Evolutionary conservation across 2,329 filamentous ascomycete genomes (phyloP).

Genomic region (Fusarium avenaceum): DNA sequence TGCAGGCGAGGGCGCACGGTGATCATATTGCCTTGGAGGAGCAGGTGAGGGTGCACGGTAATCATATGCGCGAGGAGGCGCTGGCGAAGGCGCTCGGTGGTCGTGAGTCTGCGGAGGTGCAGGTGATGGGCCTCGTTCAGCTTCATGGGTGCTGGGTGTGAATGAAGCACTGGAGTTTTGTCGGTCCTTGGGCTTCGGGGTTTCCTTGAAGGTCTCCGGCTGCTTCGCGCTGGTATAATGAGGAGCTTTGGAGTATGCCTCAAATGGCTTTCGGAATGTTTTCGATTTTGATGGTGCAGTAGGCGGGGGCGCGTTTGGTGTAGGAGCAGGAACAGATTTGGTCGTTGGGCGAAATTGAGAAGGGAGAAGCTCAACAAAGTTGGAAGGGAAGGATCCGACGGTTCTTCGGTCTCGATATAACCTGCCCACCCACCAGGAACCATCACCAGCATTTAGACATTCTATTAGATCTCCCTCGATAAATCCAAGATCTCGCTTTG

Average conservation of each 20-base stretch:
- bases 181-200: slow-evolving; percentile 55
- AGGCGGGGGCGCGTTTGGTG: slow-evolving; percentile 66
- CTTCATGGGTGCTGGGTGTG: slow-evolving; percentile 42
- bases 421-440: slow-evolving; percentile 97
- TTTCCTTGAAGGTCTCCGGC: slow-evolving; percentile 67
- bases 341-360: slow-evolving; percentile 84
- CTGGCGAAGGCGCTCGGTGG: slow-evolving; percentile 50
- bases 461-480: slow-evolving; percentile 98
- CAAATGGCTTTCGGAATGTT: slow-evolving; percentile 75
- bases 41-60: slow-evolving; percentile 51
- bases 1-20: slow-evolving; percentile 51
- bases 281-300: slow-evolving; percentile 71
- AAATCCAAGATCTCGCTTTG: slow-evolving; percentile 94
- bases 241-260: slow-evolving; percentile 75
- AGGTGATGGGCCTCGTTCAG: slow-evolving; percentile 46
- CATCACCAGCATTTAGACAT: slow-evolving; percentile 96
- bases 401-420: slow-evolving; percentile 90
- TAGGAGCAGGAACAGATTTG: slow-evolving; percentile 71
- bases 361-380: slow-evolving; percentile 93
- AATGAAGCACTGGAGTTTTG: slow-evolving; percentile 60
- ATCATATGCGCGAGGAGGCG: slow-evolving; percentile 46
- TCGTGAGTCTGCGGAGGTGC: slow-evolving; percentile 40
- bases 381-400: slow-evolving; percentile 94
- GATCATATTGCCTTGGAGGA: slow-evolving; percentile 12
- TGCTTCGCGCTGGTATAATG: slow-evolving; percentile 75